These are phyloP conservation scores for Hemerocallis citrina DNA, from an alignment of 106 monocot species.

Conservation along the genomic window DNA sequence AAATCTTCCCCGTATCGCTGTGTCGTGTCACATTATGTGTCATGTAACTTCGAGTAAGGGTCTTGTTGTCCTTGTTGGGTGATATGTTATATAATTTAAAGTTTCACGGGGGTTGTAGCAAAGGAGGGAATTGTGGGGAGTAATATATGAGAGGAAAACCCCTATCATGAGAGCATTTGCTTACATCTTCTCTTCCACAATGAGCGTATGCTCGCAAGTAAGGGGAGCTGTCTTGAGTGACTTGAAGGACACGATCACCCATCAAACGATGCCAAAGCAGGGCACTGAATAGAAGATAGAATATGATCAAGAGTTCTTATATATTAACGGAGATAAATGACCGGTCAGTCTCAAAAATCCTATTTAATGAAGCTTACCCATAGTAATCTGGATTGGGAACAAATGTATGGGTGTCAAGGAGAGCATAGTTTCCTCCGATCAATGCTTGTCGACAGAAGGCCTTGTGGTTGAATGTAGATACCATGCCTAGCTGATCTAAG, in stretches of 20 bases:
- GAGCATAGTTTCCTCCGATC: slow-evolving; percentile 41
- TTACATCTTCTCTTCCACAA: slow-evolving; percentile 39
- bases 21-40: too few relatives aligned
- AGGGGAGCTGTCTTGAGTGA: slow-evolving; percentile 23
- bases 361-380: slow-evolving; percentile 5
- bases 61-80: too few relatives aligned
- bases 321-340: not conserved
- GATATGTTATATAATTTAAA: too few relatives aligned
- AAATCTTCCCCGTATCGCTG: too few relatives aligned
- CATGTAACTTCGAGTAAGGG: too few relatives aligned
- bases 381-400: slow-evolving; percentile 46
- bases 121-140: too few relatives aligned
- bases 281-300: slow-evolving; percentile 18
- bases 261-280: slow-evolving; percentile 29
- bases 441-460: slow-evolving; percentile 38
- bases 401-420: slow-evolving; percentile 31
- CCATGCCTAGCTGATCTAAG: slow-evolving; percentile 31
- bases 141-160: too few relatives aligned
- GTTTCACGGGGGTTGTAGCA: too few relatives aligned
- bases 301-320: not conserved
- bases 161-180: too few relatives aligned
- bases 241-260: slow-evolving; percentile 37
- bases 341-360: too few relatives aligned
- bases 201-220: slow-evolving; percentile 55
- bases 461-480: slow-evolving; percentile 19